Evolutionary conservation across 257 asterid species (phyloP).

Genomic region (Solanum chiquidenum): DNA sequence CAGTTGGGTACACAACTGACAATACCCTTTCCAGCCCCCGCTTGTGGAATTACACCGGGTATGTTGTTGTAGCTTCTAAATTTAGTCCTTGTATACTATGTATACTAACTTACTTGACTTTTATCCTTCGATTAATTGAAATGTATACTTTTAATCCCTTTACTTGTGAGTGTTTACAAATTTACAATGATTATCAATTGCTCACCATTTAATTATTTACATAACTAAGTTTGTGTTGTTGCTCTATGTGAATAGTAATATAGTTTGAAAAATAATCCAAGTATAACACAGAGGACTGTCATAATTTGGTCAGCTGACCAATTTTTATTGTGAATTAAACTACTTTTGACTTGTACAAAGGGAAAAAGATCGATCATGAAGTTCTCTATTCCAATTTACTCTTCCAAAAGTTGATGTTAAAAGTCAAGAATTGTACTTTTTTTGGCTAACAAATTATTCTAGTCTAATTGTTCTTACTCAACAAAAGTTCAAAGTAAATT

Average conservation of each 20-base stretch:
- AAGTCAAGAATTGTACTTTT: not conserved
- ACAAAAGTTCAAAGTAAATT: not conserved
- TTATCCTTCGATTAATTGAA: not conserved
- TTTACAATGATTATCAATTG: not conserved
- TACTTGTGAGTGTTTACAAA: not conserved
- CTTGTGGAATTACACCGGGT: not conserved
- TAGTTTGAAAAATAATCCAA: not conserved
- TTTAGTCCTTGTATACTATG: not conserved
- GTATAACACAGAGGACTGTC: not conserved
- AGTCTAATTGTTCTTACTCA: not conserved
- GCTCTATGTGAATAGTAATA: not conserved
- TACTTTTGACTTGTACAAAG: not conserved
- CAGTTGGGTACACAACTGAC: not conserved
- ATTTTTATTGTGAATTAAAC: too few species aligned
- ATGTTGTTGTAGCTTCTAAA: not conserved
- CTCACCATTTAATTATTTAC: not conserved
- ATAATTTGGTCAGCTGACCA: not conserved
- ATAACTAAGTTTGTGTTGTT: not conserved
- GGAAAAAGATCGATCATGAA: not conserved
- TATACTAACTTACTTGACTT: too few species aligned
- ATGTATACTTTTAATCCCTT: not conserved
- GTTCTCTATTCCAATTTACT: not conserved
- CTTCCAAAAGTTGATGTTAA: not conserved
- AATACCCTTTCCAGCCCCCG: too few species aligned
- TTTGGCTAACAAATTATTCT: not conserved